These are phyloP conservation scores for Starmerella powellii DNA, from an alignment of 805 yeast genomes.

Conservation along the genomic window DNA sequence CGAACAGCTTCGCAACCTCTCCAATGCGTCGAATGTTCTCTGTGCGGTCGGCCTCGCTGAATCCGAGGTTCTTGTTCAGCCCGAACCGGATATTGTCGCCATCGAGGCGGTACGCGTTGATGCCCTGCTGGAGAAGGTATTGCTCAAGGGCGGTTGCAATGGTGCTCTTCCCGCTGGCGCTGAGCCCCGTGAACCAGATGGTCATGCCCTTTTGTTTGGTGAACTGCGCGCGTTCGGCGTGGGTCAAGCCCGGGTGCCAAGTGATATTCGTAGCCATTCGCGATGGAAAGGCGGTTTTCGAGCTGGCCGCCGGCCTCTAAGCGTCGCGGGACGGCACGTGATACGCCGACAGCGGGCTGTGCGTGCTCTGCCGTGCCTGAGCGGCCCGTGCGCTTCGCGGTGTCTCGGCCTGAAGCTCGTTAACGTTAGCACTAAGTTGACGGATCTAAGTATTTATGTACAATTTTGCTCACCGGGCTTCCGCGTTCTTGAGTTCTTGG, in stretches of 20 bases:
- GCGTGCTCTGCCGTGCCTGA: too few relatives aligned
- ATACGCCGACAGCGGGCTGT: too few relatives aligned
- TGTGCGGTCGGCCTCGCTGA: slow-evolving; percentile 79
- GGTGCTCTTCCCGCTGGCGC: slow-evolving; percentile 91
- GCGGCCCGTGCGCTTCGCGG: too few relatives aligned
- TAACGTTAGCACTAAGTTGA: too few relatives aligned
- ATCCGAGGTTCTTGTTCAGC: slow-evolving; percentile 86
- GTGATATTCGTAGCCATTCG: slow-evolving; percentile 89
- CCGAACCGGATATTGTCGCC: slow-evolving; percentile 92
- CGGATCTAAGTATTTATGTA: background rate
- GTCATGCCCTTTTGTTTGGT: slow-evolving; percentile 81
- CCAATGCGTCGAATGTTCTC: slow-evolving; percentile 92
- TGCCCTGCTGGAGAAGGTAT: slow-evolving; percentile 52
- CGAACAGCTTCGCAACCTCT: slow-evolving; percentile 87
- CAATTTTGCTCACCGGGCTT: too few relatives aligned
- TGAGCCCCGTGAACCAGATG: slow-evolving; percentile 88
- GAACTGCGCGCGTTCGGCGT: slow-evolving; percentile 59
- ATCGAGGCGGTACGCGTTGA: slow-evolving; percentile 76
- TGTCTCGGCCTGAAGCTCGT: too few relatives aligned
- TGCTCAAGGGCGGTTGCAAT: slow-evolving; percentile 92
- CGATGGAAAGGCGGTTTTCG: too few relatives aligned
- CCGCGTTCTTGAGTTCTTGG: background rate
- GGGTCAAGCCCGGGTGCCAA: slow-evolving; percentile 86
- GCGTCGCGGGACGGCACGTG: too few relatives aligned
- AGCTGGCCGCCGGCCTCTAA: too few relatives aligned